Base-by-base conservation (phyloP, 1,284 basidiomycete species). In the Marasmius sp. region DNA sequence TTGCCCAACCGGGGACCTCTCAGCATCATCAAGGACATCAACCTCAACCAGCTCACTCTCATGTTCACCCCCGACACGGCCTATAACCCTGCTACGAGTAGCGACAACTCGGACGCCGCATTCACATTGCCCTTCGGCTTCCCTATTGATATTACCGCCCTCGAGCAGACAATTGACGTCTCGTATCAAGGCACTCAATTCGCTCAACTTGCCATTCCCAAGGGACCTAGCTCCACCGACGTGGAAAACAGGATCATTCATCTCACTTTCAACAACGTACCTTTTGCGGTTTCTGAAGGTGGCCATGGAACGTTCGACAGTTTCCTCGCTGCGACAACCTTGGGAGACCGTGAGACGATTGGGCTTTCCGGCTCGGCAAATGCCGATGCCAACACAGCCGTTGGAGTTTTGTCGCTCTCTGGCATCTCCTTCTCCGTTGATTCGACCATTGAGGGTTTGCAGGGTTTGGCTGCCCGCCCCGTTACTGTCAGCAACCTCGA, bases 51-150 rank as follows among this genome's bases (percentile, higher is more conserved):
- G 70, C 75, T 92, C 65, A 77, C 84, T 50, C 75, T 93, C 51
- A 69, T 84, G 67, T 92, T 93, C 72, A 83, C 85, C 0, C 69
- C 79, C 60, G 72, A 74, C 33, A 82, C 82, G 0, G 82, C 86
- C 10, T 91, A 85, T 64, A 72, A 70, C 52, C 91, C 91, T 1
- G 67, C 77, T 8, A 83, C 89, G 18, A 84, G 85, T 64, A 89
- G 87, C 61, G 80, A 81, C 63, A 79, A 82, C 57, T 86, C 88
- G 0, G 81, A 81, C 20, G 86, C 86, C 0, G 75, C 83, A 2
- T 92, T 93, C 77, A 82, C 79, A 51, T 74, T 92, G 10, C 91
- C 91, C 2, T 93, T 92, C 70, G 79, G 70, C 36, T 91, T 93
- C 77, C 88, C 91, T 0, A 65, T 92, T 57, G 85, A 92, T 68